These are phyloP conservation scores for Gillenia trifoliata DNA, from an alignment of 306 rosid species.

Conservation along the genomic window DNA sequence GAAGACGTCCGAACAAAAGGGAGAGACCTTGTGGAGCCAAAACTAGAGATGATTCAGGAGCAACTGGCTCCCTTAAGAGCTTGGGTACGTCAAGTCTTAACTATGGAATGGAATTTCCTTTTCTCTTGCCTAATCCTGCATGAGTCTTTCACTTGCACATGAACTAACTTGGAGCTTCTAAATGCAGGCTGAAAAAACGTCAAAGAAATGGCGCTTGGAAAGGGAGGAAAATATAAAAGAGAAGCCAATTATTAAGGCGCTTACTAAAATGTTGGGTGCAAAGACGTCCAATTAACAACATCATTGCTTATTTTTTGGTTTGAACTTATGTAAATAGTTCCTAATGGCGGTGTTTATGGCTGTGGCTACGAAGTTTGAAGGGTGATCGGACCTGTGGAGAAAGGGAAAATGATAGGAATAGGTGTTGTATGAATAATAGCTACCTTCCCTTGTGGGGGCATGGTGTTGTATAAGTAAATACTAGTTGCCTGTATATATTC, in stretches of 20 bases:
- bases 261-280: slow-evolving; percentile 50
- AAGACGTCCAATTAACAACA: slow-evolving; percentile 38
- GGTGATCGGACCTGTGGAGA: not conserved
- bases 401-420: not conserved
- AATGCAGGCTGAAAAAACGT: slow-evolving; percentile 61
- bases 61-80: slow-evolving; percentile 58
- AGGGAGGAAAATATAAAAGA: slow-evolving; percentile 50
- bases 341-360: not conserved
- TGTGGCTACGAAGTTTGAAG: not conserved
- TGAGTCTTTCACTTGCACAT: slow-evolving; percentile 2
- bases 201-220: slow-evolving; percentile 69
- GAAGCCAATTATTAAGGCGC: slow-evolving; percentile 64
- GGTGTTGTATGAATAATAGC: not conserved
- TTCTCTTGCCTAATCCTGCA: not conserved
- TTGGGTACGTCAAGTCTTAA: slow-evolving; percentile 42
- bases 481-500: not conserved
- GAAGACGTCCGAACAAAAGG: slow-evolving; percentile 59
- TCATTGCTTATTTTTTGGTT: not conserved
- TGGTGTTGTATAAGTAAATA: slow-evolving; percentile 1
- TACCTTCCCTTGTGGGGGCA: not conserved
- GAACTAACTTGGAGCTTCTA: slow-evolving; percentile 21
- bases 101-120: not conserved
- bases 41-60: slow-evolving; percentile 44
- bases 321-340: not conserved
- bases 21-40: slow-evolving; percentile 58